A percentile compares a stretch with the other conserved stretches of the same genome.
phyloP scores from a whole-genome alignment of 2,329 filamentous ascomycete genomes.

The Fusarium denticulatum region DNA sequence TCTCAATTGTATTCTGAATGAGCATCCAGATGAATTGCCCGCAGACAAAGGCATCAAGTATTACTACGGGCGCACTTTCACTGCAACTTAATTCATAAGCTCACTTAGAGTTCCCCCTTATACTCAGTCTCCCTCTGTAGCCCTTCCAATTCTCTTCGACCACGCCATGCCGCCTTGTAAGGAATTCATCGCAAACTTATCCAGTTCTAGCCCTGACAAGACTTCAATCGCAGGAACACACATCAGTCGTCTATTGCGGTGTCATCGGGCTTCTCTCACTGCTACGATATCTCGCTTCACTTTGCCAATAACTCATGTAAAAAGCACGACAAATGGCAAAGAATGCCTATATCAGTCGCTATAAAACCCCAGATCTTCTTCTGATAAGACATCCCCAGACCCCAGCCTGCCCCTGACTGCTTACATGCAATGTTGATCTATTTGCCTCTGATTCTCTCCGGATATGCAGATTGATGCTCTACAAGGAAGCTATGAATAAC shows the following conservation, averaged over 20 bases:
- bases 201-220: background rate
- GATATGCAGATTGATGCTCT: background rate
- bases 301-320: slow-evolving; percentile 25
- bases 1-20: background rate
- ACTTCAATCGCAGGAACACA: slow-evolving; percentile 11
- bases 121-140: background rate
- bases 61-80: background rate
- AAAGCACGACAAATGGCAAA: slow-evolving; percentile 34
- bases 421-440: slow-evolving; percentile 13
- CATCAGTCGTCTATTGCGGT: background rate
- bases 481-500: background rate
- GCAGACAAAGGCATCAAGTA: background rate
- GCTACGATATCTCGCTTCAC: background rate
- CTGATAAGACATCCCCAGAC: slow-evolving; percentile 37
- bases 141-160: background rate
- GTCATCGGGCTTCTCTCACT: background rate
- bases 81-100: background rate
- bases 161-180: background rate
- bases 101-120: background rate
- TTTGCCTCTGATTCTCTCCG: background rate
- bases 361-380: slow-evolving; percentile 12
- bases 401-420: slow-evolving; percentile 24
- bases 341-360: background rate
- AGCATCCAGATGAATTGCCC: background rate
- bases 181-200: slow-evolving; percentile 6